A percentile compares a stretch with the other conserved stretches of the same genome.
phyloP scores from a whole-genome alignment of 1,139 yeast genomes.

The Yamadazyma epiphylla region DNA sequence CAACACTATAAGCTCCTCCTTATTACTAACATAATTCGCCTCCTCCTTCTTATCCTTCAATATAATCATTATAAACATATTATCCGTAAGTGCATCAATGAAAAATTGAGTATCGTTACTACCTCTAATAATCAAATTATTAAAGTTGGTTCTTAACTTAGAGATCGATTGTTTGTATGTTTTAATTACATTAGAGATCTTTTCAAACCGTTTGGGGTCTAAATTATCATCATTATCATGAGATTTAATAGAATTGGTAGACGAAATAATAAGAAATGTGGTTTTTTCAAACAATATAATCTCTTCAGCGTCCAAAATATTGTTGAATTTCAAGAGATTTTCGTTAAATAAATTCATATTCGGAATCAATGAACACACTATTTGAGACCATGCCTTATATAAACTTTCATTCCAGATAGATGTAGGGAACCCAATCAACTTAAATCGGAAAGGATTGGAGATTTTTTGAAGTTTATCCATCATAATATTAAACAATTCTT shows the following conservation, averaged over 20 bases:
- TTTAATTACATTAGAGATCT: slow-evolving; percentile 88
- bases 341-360: slow-evolving; percentile 80
- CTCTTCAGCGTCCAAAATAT: slow-evolving; percentile 80
- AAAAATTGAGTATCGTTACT: slow-evolving; percentile 63
- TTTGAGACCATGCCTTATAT: slow-evolving; percentile 95
- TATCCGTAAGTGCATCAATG: slow-evolving; percentile 66
- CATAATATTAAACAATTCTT: slow-evolving; percentile 78
- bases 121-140: slow-evolving; percentile 73
- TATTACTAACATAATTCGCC: slow-evolving; percentile 25
- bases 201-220: slow-evolving; percentile 93
- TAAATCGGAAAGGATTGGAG: slow-evolving; percentile 74
- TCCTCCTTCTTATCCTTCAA: slow-evolving; percentile 33
- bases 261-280: slow-evolving; percentile 84
- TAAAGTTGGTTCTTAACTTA: slow-evolving; percentile 81
- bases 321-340: slow-evolving; percentile 70
- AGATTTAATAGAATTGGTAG: slow-evolving; percentile 48
- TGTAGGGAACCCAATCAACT: slow-evolving; percentile 86
- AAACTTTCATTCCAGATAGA: slow-evolving; percentile 97
- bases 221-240: slow-evolving; percentile 26
- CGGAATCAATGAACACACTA: slow-evolving; percentile 92
- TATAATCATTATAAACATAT: slow-evolving; percentile 75
- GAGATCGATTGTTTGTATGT: slow-evolving; percentile 92
- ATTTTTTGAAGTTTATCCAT: slow-evolving; percentile 78
- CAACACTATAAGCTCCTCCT: slow-evolving; percentile 60
- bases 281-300: slow-evolving; percentile 90